Conservation (phyloP, 108 stramenopile genomes). For the Cyclotella cryptica region DNA sequence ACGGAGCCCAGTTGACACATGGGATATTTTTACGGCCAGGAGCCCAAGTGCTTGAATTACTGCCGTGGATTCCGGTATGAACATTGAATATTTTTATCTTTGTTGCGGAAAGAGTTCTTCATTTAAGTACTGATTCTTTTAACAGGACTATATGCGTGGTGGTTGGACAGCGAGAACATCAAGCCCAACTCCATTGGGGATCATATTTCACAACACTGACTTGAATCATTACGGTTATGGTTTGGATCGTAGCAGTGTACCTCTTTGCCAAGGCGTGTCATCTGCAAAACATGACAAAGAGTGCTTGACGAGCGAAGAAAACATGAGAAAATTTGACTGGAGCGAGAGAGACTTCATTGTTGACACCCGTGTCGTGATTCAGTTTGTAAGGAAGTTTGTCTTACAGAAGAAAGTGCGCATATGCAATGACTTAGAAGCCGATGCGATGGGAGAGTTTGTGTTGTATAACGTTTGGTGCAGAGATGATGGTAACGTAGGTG, state of each 20-base stretch:
- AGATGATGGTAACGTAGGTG: background rate
- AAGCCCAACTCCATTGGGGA: conserved; percentile 49
- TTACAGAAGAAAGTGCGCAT: conserved; percentile 1
- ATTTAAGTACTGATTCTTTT: conserved; percentile 27
- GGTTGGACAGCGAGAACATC: conserved; percentile 29
- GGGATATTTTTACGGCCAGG: conserved; percentile 47
- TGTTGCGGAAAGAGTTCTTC: background rate
- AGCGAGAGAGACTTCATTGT: conserved; percentile 22
- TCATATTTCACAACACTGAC: conserved; percentile 53
- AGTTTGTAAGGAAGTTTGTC: conserved; percentile 9
- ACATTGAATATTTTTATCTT: conserved; percentile 18
- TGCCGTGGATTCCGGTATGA: conserved; percentile 54
- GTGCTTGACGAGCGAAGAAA: conserved; percentile 7
- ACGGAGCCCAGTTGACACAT: conserved; percentile 64
- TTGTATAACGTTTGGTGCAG: conserved; percentile 28
- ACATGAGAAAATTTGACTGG: conserved; percentile 3
- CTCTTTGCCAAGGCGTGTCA: conserved; percentile 10
- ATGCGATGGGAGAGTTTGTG: conserved; percentile 1
- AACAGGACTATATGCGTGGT: conserved; percentile 11
- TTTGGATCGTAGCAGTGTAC: conserved; percentile 21
- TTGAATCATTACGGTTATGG: conserved; percentile 43
- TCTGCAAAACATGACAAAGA: conserved; percentile 12
- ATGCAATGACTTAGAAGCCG: conserved; percentile 2
- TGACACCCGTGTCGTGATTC: conserved; percentile 7
- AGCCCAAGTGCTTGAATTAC: conserved; percentile 54